Percentiles rank a stretch among this genome's conserved stretches.
phyloP scores from a whole-genome alignment of 768 basidiomycete genomes.

The Mycena sanguinolenta region DNA sequence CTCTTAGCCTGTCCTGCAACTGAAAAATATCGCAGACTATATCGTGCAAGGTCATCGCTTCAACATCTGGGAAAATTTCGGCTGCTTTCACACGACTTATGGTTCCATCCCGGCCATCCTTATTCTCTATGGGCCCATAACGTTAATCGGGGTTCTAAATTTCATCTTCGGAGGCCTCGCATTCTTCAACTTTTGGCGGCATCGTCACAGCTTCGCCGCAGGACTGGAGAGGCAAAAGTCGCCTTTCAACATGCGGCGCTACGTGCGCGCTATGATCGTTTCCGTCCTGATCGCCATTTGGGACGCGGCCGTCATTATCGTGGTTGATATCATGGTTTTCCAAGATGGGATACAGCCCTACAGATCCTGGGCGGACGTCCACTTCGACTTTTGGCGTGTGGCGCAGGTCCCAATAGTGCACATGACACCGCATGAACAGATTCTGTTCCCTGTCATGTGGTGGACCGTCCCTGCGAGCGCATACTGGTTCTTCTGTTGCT shows the following conservation, averaged over 20 bases:
- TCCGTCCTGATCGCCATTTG: background rate
- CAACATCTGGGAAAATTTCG: conserved; percentile 60
- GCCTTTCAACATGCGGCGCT: conserved; percentile 5
- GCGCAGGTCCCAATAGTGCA: background rate
- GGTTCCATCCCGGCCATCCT: conserved; percentile 38
- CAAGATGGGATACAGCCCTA: background rate
- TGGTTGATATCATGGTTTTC: background rate
- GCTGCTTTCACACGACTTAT: conserved; percentile 59
- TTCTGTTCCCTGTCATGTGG: background rate
- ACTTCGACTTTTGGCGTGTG: conserved; percentile 3
- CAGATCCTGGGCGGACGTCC: conserved; percentile 17
- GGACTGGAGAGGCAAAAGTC: background rate
- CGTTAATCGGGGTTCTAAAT: background rate
- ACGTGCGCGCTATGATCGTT: conserved; percentile 8
- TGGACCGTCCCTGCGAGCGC: background rate
- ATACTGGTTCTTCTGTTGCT: background rate
- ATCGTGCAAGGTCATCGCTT: conserved; percentile 66
- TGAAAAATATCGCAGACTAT: conserved; percentile 49
- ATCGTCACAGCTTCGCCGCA: background rate
- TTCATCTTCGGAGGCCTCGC: conserved; percentile 6
- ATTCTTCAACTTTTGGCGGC: conserved; percentile 1
- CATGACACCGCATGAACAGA: background rate
- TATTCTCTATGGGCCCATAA: background rate
- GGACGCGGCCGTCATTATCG: background rate
- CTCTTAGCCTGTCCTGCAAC: background rate